These are phyloP conservation scores for sunflower (Helianthus annuus) DNA, from an alignment of 129 eudicot species.

Conservation along the genomic window DNA sequence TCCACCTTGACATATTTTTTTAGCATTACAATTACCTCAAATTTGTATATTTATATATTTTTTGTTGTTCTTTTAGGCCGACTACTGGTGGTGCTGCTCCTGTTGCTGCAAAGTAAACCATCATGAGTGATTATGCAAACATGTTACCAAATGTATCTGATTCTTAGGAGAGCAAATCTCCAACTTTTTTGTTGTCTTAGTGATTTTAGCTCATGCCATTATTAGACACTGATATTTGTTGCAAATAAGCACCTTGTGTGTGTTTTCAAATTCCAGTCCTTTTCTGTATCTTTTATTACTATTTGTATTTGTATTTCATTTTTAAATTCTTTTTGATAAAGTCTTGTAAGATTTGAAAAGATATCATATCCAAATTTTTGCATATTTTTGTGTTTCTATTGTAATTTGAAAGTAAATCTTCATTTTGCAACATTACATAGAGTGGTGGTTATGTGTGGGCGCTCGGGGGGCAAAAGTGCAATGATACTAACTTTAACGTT, in stretches of 20 bases:
- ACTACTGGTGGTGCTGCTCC: constrained; percentile 51
- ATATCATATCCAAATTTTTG: too few relatives aligned
- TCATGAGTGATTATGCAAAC: background rate
- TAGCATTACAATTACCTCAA: background rate
- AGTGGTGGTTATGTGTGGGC: too few relatives aligned
- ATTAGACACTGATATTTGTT: background rate
- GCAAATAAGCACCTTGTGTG: constrained; percentile 22
- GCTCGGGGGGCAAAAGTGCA: too few relatives aligned
- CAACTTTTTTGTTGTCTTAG: background rate
- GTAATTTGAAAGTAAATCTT: too few relatives aligned
- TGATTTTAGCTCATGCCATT: constrained; percentile 4
- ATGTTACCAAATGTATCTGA: background rate
- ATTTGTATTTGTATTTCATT: too few relatives aligned
- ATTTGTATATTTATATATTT: background rate
- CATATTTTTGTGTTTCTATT: too few relatives aligned
- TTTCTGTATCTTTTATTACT: too few relatives aligned
- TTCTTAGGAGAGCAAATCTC: constrained; percentile 4
- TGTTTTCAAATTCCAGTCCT: background rate
- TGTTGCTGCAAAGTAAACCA: constrained; percentile 22
- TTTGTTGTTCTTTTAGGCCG: constrained; percentile 43
- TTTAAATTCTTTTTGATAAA: too few relatives aligned
- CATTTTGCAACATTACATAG: too few relatives aligned
- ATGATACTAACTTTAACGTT: too few relatives aligned
- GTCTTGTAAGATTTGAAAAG: too few relatives aligned
- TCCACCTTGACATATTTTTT: background rate